These are phyloP conservation scores for Trichoderma asperellum DNA, from an alignment of 2,329 filamentous ascomycete genomes.

Conservation along the genomic window DNA sequence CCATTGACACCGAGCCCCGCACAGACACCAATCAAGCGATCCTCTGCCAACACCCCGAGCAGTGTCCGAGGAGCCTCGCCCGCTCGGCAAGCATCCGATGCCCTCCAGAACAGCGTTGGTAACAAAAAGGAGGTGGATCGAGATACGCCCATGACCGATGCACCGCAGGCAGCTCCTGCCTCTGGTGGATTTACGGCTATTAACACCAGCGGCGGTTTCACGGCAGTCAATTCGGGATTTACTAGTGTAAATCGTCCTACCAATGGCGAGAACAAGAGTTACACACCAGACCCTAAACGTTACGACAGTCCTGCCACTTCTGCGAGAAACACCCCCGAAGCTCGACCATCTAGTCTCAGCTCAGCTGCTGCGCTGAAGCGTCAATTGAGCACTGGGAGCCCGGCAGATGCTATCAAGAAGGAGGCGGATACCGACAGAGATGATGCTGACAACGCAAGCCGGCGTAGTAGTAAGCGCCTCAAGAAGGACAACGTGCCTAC, in stretches of 20 bases:
- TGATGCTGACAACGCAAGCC: constrained; percentile 68
- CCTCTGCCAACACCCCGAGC: constrained; percentile 61
- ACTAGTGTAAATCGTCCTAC: constrained; percentile 65
- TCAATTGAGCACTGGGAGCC: constrained; percentile 66
- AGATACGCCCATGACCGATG: constrained; percentile 55
- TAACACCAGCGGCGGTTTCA: constrained; percentile 68
- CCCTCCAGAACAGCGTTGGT: constrained; percentile 52
- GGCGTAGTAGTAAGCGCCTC: constrained; percentile 90
- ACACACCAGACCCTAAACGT: constrained; percentile 63
- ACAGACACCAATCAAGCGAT: constrained; percentile 72
- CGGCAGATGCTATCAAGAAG: constrained; percentile 51
- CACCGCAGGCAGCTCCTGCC: constrained; percentile 39
- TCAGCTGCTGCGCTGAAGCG: constrained; percentile 73
- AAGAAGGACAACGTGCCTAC: constrained; percentile 82
- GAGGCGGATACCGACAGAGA: constrained; percentile 55
- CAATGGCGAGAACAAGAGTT: constrained; percentile 56
- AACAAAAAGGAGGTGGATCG: constrained; percentile 53
- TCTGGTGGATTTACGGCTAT: constrained; percentile 60
- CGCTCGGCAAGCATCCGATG: constrained; percentile 59
- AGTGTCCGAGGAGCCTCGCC: constrained; percentile 69
- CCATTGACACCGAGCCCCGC: constrained; percentile 78
- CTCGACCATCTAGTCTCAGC: constrained; percentile 58
- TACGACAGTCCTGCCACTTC: constrained; percentile 66
- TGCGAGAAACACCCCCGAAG: constrained; percentile 67
- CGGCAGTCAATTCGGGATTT: constrained; percentile 72